Evolutionary conservation across 495 filamentous ascomycete species (phyloP), one percentile per base, ranked within the genome.

Genomic region (Lepraria neglecta): DNA sequence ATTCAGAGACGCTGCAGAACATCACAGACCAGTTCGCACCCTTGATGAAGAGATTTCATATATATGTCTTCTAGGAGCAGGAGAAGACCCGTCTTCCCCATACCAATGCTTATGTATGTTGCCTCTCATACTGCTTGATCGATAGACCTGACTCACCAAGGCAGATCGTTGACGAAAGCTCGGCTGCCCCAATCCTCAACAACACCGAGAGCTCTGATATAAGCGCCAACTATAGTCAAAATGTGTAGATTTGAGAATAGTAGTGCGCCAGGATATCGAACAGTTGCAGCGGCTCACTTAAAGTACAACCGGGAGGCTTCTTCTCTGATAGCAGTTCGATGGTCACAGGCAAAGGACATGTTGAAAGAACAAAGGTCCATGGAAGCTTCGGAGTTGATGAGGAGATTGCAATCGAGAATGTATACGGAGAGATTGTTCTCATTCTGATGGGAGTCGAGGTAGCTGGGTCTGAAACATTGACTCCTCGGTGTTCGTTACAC

Each of bases 31-130:
- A 73, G 15, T 78, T 77, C 55, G 63, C 60, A 6, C 75, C 75
- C 6, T 57, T 78, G 35, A 77, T 77, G 75, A 63, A 66, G 31
- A 68, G 69, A 19, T 75, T 77, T 58, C 64, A 64, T 3, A 62
- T 77, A 31, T 72, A 67, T 62, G 72, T 73, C 64, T 74, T 77
- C 58, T 77, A 74, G 75, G 75, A 77, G 61, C 73, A 75, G 55
- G 65, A 70, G 55, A 72, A 70, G 54, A 76, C 69, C 15, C 60
- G 72, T 64, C 45, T 73, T 27, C 65, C 68, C 38, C 71, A 56
- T 17, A 64, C 47, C 30, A 54, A 46, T 19, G 62, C 53, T 24
- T 64, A 61, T 52, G 54, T 63, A 50, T 51, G 48, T n/a, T 19
- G 42, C 40, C 45, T 67, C 64, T 42, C 56, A 56, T n/a, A 51